A percentile compares a stretch with the other conserved stretches of the same genome.
Evolutionary conservation across 768 basidiomycete genomes (phyloP).

Genomic region (Floccularia luteovirens): DNA sequence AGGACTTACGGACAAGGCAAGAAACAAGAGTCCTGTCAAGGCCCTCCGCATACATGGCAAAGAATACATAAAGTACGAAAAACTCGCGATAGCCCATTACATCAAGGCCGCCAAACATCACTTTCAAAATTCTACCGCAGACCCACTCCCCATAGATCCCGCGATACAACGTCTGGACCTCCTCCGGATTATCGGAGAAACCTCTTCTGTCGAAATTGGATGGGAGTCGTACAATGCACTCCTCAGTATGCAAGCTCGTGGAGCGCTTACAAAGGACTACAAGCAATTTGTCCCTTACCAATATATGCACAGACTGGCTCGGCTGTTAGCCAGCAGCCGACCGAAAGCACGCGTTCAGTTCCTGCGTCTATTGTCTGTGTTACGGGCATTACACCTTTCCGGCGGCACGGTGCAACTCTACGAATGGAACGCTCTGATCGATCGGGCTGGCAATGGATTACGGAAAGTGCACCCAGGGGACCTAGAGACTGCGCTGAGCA

Average conservation of each 20-base stretch:
- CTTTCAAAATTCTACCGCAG: neutral
- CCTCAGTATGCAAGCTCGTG: constrained; percentile 17
- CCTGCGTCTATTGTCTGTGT: constrained; percentile 60
- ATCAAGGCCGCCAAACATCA: neutral
- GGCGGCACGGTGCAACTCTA: constrained; percentile 49
- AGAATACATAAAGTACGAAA: neutral
- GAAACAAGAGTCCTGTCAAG: neutral
- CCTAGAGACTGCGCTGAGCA: constrained; percentile 50
- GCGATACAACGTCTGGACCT: constrained; percentile 9
- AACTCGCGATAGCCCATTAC: neutral
- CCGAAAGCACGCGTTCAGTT: constrained; percentile 56
- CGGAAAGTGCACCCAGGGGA: constrained; percentile 50
- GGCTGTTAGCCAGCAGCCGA: constrained; percentile 43
- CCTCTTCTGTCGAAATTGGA: constrained; percentile 16
- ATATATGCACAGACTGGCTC: constrained; percentile 57
- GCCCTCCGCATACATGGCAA: neutral
- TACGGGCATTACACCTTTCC: constrained; percentile 46
- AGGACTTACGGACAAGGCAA: neutral
- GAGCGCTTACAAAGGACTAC: constrained; percentile 10
- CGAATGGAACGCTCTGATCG: constrained; percentile 75
- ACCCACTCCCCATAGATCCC: constrained; percentile 3
- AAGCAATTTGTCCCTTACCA: constrained; percentile 23
- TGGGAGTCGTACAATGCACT: constrained; percentile 37
- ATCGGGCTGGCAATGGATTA: constrained; percentile 59
- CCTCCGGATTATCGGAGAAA: constrained; percentile 12